phyloP scores from a whole-genome alignment of 75 land plant species.

The Ceratopteris richardii region DNA sequence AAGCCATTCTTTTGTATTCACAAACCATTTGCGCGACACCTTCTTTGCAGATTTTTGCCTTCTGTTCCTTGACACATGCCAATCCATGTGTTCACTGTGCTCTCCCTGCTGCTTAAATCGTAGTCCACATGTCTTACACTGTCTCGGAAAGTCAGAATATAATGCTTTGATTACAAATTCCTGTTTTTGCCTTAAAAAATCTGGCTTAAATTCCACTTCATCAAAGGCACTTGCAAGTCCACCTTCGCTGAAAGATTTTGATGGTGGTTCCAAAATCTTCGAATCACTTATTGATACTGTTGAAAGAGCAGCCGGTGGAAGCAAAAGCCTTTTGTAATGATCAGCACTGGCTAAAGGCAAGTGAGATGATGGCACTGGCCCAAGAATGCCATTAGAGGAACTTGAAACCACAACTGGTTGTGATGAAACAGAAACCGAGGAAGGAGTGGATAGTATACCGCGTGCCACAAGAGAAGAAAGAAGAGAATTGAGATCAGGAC shows the following conservation, averaged over 20 bases:
- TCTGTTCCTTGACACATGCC: constrained; percentile 91
- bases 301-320: too few species aligned
- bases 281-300: too few species aligned
- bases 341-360: background rate
- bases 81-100: constrained; percentile 94
- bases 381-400: background rate
- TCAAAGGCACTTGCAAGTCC: constrained; percentile 28
- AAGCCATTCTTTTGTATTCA: constrained; percentile 76
- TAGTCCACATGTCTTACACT: constrained; percentile 90
- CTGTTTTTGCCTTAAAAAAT: constrained; percentile 65
- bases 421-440: constrained; percentile 2
- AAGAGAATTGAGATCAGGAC: constrained; percentile 8
- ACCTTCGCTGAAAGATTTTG: background rate
- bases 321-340: background rate
- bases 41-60: constrained; percentile 63
- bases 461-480: constrained; percentile 60
- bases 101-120: constrained; percentile 79
- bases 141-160: constrained; percentile 80
- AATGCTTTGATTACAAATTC: constrained; percentile 63
- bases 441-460: constrained; percentile 50
- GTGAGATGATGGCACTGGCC: too few species aligned
- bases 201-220: constrained; percentile 68
- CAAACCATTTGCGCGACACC: constrained; percentile 87
- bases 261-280: background rate
- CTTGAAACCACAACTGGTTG: background rate